phyloP scores from a whole-genome alignment of 129 eudicot species.

The Centella asiatica region DNA sequence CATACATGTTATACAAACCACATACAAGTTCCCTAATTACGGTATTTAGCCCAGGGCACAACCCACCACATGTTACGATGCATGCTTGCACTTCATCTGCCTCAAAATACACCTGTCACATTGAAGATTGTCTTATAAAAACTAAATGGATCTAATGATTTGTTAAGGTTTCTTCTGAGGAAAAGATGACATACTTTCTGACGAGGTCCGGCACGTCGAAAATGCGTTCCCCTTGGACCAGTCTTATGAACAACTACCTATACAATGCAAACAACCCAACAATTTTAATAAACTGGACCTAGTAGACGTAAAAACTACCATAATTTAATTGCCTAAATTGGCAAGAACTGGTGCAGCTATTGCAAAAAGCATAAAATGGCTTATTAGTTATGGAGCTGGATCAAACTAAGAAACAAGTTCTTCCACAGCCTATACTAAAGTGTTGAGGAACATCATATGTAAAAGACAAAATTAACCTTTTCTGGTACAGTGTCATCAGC shows the following conservation, averaged over 20 bases:
- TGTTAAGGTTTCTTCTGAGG: not conserved
- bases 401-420: not conserved
- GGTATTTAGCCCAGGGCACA: slow-evolving; percentile 88
- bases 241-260: slow-evolving; percentile 80
- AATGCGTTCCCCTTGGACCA: slow-evolving; percentile 79
- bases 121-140: slow-evolving; percentile 18
- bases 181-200: slow-evolving; percentile 40
- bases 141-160: not conserved
- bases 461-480: slow-evolving; percentile 39
- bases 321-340: not conserved
- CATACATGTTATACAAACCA: slow-evolving; percentile 81
- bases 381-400: not conserved
- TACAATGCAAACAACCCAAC: not conserved
- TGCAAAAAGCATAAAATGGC: not conserved
- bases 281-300: not conserved
- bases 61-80: slow-evolving; percentile 87
- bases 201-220: slow-evolving; percentile 96
- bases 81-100: slow-evolving; percentile 89
- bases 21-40: slow-evolving; percentile 92
- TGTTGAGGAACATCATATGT: not conserved
- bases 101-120: slow-evolving; percentile 66
- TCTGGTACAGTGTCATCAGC: slow-evolving; percentile 75
- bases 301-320: not conserved
- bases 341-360: no score
- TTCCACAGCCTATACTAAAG: no score